Evolutionary conservation across 148 eudicot genomes (phyloP), one percentile per base, ranked within the genome.

Genomic region (Camellia lanceoleosa): DNA sequence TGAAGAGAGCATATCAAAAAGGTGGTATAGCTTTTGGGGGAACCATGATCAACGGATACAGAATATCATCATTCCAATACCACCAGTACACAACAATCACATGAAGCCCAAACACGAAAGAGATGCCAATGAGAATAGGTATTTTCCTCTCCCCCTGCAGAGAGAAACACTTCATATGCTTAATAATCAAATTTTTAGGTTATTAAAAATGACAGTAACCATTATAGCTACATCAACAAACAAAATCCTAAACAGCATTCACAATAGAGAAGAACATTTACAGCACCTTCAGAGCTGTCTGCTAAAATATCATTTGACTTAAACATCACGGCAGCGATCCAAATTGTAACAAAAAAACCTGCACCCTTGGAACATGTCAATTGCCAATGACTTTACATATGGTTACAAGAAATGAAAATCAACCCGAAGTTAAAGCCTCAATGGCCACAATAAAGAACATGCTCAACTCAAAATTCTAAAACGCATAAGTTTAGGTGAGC

Each of bases 251-350:
- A 65, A 55, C 12, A 3, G 44, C 13, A 66, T 12, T 59, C 8
- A 14, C 42, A 58, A 65, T 54, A 42, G 5, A 19, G 4, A 59
- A 79, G 52, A n/a, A 18, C n/a, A 44, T 3, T 70, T 52, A 56
- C 58, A 65, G 79, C 79, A 93, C 97, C 93, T 93, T 93, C 5
- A 93, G 85, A 65, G 95, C 95, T 72, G 97, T 93, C 81, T 93
- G 97, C 77, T 91, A 93, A 73, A 80, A 91, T 91, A 81, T 90
- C 97, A 83, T 93, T 93, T 2, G 97, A 93, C 88, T 93, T 91
- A 84, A 89, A 91, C 95, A 93, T 85, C 49, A 93, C 84, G 73
- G 87, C 91, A 83, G 97, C 91, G 83, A 93, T 87, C 91, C 91
- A 93, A 71, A 93, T 90, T 55, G 95, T 86, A 23, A 85, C 88